phyloP scores from a whole-genome alignment of 2,329 filamentous ascomycete species.

The Calonectria pseudoturangicola region DNA sequence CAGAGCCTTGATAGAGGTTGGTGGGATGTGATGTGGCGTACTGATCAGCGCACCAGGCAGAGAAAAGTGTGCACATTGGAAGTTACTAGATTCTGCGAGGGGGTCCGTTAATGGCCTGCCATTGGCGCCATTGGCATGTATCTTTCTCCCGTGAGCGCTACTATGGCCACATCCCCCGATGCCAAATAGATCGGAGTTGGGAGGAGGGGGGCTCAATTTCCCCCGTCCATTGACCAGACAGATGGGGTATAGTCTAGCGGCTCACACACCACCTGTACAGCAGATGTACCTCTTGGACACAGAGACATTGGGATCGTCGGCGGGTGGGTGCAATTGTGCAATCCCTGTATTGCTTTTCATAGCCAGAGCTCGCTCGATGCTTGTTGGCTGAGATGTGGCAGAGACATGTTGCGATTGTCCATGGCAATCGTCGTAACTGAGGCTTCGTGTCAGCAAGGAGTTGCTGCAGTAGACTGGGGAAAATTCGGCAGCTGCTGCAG shows the following conservation, averaged over 20 bases:
- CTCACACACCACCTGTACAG: background rate
- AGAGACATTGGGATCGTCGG: background rate
- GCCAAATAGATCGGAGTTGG: background rate
- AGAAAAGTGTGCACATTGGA: background rate
- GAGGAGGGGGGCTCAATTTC: background rate
- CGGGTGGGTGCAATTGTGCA: background rate
- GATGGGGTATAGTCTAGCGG: background rate
- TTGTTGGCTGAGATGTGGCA: background rate
- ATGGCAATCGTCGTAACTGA: background rate
- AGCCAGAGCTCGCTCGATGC: background rate
- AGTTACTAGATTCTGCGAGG: background rate
- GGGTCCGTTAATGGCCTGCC: background rate
- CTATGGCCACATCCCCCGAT: background rate
- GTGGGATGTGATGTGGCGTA: background rate
- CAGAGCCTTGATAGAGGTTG: background rate
- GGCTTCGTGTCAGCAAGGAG: background rate
- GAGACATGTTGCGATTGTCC: background rate
- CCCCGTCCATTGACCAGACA: background rate
- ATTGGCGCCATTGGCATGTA: background rate
- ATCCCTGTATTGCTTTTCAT: conserved; percentile 12
- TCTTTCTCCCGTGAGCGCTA: background rate
- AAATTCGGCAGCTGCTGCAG: background rate
- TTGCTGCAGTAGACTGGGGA: too few species aligned
- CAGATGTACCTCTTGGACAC: background rate
- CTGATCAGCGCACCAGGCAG: background rate